These are phyloP conservation scores for Mytilinidion resinicola DNA, from an alignment of 495 filamentous ascomycete species.

Conservation along the genomic window DNA sequence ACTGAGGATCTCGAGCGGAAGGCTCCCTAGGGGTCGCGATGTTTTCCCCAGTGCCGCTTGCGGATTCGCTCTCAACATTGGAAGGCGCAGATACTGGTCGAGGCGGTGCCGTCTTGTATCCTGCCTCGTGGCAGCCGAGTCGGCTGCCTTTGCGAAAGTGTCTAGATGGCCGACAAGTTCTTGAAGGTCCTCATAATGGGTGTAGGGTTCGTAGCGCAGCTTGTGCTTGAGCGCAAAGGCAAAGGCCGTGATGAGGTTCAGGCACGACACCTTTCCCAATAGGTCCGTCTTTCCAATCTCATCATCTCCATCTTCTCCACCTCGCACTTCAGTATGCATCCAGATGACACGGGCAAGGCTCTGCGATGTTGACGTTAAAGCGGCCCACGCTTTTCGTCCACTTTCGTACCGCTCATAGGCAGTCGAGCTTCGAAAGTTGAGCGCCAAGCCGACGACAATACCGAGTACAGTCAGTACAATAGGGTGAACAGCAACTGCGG, in stretches of 20 bases:
- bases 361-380: constrained; percentile 61
- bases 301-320: constrained; percentile 38
- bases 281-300: constrained; percentile 55
- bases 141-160: constrained; percentile 64
- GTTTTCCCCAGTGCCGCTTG: constrained; percentile 2
- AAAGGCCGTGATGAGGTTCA: constrained; percentile 78
- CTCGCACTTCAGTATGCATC: constrained; percentile 62
- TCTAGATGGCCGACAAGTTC: constrained; percentile 53
- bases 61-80: constrained; percentile 4
- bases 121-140: constrained; percentile 43
- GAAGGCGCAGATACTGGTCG: not conserved
- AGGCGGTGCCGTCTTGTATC: constrained; percentile 29
- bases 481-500: constrained; percentile 53
- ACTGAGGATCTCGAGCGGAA: constrained; percentile 7
- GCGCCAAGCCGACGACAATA: constrained; percentile 77
- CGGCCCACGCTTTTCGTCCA: constrained; percentile 69
- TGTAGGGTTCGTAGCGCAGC: constrained; percentile 76
- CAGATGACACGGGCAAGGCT: constrained; percentile 71
- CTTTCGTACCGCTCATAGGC: constrained; percentile 75
- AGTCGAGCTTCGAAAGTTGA: constrained; percentile 76
- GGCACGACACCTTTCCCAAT: constrained; percentile 63
- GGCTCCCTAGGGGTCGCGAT: constrained; percentile 2
- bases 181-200: constrained; percentile 60
- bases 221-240: constrained; percentile 71
- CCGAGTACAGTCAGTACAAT: constrained; percentile 74